Evolutionary conservation across 2,329 filamentous ascomycete genomes (phyloP), one percentile per base, ranked within the genome.

Genomic region (Berkeleyomyces basicola): DNA sequence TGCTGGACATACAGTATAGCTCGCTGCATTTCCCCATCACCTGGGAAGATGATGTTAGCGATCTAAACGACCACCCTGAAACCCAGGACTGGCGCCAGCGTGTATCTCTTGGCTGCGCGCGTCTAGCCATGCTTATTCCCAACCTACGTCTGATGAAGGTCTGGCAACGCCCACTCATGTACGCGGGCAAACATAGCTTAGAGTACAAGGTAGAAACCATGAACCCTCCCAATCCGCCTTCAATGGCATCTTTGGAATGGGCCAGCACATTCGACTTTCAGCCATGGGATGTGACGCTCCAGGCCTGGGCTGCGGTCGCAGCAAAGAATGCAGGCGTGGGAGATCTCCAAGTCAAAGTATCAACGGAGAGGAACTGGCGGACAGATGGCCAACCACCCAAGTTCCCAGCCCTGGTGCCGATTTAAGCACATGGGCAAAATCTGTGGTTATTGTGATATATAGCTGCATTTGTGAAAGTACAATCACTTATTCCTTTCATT

Each of bases 161-260:
- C 42, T 63, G 61, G 43, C 67, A 68, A 58, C 63, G 67, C n/a
- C 66, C 66, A 14, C 63, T 68, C 11, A 67, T 68, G 67, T 68
- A 67, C 62, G 67, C 67, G 1, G 67, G 67, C n/a, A 67, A 66
- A 63, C 67, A 68, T 46, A 55, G 65, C 37, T 65, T 68, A 16
- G 59, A 61, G 46, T 68, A 68, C 59, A 47, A 23, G 9, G 64
- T 66, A 11, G 40, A 62, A 3, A n/a, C 39, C 1, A 14, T 44
- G 2, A 46, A 39, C 5, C 4, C 43, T 5, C 31, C 53, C 23
- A 10, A 10, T 7, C 36, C n/a, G 10, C 61, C 49, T 16, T 40
- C 23, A 36, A 58, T 44, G 44, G 65, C 65, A 6, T 63, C 11
- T 31, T 6, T 68, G 42, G 59, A 62, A 4, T 67, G 67, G 66